Base-by-base conservation (phyloP, 768 basidiomycete species). In the Boletus barrowsii region DNA sequence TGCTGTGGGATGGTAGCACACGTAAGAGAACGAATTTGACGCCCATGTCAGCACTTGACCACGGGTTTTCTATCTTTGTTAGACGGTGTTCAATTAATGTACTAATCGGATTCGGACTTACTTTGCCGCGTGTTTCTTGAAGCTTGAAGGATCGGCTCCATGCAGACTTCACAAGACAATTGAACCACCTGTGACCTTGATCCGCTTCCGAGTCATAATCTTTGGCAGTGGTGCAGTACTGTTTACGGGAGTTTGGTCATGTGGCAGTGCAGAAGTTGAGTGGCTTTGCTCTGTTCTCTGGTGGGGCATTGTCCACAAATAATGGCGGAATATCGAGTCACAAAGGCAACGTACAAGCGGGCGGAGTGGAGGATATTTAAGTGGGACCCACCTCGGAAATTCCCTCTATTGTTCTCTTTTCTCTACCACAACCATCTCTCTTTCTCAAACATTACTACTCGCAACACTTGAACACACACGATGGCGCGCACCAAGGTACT, bases 401-500 rank as follows among this genome's bases (percentile, higher is more conserved):
- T 20, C 20, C 54, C 59, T 35, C 51, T 47, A 20, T 37, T 59
- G 0, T 37, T 57, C 62, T 60, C 57, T 57, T 54, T 33, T 48
- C 59, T 36, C 42, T 53, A 58, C 56, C 50, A 61, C 59, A 51
- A 64, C 20, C 59, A 66, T 65, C 57, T 60, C 43, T 35, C 30
- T 33, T 35, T 4, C 33, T 35, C 13, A 29, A 37, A 24, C 26
- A 30, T 10, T 22, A 44, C 39, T 22, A 44, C 39, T 45, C 44
- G 15, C 40, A 42, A 6, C 42, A 36, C 5, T 15, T n/a, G 15
- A 32, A 17, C 35, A 13, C 5, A 52, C 47, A 39, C 72, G 76
- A 88, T 87, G 86, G 86, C 86, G 60, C 86, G 86, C 57, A 88
- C 86, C 47, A 88, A 88, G 68, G 68, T 67, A 4, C 11, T 33